Base-by-base conservation (phyloP, 148 eudicot genomes). In the Chenopodium formosanum region DNA sequence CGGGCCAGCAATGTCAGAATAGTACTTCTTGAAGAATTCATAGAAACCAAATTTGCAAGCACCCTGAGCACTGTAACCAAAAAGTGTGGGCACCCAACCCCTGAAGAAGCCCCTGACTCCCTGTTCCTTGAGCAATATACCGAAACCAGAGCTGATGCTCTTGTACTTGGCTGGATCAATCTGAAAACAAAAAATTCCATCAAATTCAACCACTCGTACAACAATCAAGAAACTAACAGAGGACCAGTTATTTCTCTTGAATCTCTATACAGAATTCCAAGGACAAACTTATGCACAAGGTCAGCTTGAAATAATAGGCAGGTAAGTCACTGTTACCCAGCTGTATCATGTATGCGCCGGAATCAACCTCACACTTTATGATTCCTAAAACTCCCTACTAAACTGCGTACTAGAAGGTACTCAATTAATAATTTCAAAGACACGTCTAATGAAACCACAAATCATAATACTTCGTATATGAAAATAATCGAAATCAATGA, bases 61-160 rank as follows among this genome's bases (percentile, higher is more conserved):
- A 80, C 98, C 98, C 89, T 94, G 98, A 77, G 98, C 98, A 82
- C 98, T 92, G 90, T 94, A 94, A 82, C 98, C 98, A 73, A 94
- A 88, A 82, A 94, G 91, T 14, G 98, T 93, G 0, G 98, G 98
- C 47, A 92, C 98, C 98, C 98, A 94, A 34, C 98, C 98, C 88
- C 92, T 94, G 68, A 94, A 91, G 87, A 94, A 92, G 34, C 98
- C 98, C 83, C 87, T 88, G 20, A 79, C 47, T n/a, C 98, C 98
- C 80, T 94, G 98, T 85, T 94, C 98, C 88, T 91, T 94, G 0
- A 90, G 84, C 80, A 94, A 79, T 47, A 92, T 84, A 48, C 97
- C 97, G 70, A 94, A 94, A 70, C 98, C 98, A 50, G 98, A 94
- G 48, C 90, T 44, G 83, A 94, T 90, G 88, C 97, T 90, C 90